A percentile compares a stretch with the other conserved stretches of the same genome.
Conservation (phyloP, 768 basidiomycete species). For the Sarcodon sp. region DNA sequence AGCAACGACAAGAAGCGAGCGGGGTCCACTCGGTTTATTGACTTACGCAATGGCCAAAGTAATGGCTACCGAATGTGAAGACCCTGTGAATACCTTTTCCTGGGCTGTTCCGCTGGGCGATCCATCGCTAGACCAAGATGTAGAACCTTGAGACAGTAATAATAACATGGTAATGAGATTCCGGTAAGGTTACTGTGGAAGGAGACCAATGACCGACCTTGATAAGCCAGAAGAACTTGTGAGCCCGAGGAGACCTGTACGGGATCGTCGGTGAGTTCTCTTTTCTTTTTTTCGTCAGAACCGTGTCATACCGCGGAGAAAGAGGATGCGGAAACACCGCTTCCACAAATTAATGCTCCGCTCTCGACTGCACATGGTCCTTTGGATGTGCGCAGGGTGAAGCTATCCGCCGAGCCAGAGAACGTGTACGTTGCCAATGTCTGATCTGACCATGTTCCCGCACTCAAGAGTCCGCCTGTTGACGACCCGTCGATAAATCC, state of each 20-base stretch:
- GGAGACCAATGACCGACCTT: too few relatives aligned
- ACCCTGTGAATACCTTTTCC: conserved; percentile 19
- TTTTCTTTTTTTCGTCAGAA: too few relatives aligned
- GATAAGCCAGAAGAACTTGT: too few relatives aligned
- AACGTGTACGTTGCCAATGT: conserved; percentile 43
- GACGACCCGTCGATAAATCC: not conserved
- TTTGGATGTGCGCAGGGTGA: conserved; percentile 48
- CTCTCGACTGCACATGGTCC: conserved; percentile 39
- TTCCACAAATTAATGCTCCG: conserved; percentile 36
- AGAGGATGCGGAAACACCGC: conserved; percentile 29
- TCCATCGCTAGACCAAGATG: conserved; percentile 34
- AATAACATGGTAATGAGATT: conserved; percentile 11
- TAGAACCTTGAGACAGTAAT: conserved; percentile 33
- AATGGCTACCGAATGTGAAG: too few relatives aligned
- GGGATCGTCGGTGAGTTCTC: too few relatives aligned
- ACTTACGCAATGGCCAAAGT: too few relatives aligned
- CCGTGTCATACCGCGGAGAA: conserved; percentile 43
- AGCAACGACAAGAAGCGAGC: too few relatives aligned
- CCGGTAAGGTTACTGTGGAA: too few relatives aligned
- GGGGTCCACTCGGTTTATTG: too few relatives aligned
- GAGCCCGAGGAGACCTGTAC: too few relatives aligned
- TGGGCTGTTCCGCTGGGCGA: conserved; percentile 36
- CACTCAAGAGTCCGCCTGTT: conserved; percentile 38
- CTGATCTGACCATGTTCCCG: conserved; percentile 52
- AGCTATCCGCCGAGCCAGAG: conserved; percentile 32